These are phyloP conservation scores for Clonostachys rosea DNA, from an alignment of 2,329 filamentous ascomycete genomes.

Conservation along the genomic window DNA sequence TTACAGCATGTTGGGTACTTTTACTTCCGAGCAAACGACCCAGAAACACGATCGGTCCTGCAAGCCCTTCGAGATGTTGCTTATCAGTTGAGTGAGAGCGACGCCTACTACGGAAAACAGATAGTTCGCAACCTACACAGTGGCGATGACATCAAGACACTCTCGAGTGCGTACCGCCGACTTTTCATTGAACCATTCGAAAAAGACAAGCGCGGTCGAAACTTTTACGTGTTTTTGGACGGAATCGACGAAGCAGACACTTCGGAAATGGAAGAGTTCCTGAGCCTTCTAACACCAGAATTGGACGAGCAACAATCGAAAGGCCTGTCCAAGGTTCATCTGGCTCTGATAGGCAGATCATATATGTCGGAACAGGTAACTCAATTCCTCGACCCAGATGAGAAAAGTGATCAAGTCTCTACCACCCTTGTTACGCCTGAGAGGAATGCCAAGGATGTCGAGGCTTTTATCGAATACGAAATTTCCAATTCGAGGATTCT, in stretches of 20 bases:
- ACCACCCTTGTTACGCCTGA: slow-evolving; percentile 34
- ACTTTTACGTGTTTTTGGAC: slow-evolving; percentile 38
- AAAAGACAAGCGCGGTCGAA: slow-evolving; percentile 21
- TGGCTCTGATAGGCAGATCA: slow-evolving; percentile 35
- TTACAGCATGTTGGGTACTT: slow-evolving; percentile 34
- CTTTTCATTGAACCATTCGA: slow-evolving; percentile 32
- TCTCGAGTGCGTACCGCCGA: slow-evolving; percentile 34
- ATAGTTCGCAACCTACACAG: slow-evolving; percentile 24
- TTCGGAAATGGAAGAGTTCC: slow-evolving; percentile 26
- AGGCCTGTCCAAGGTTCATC: slow-evolving; percentile 18
- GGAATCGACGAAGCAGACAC: slow-evolving; percentile 38
- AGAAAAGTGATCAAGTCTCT: slow-evolving; percentile 21
- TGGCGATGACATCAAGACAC: slow-evolving; percentile 33
- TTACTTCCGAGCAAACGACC: slow-evolving; percentile 42
- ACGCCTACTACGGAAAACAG: slow-evolving; percentile 36
- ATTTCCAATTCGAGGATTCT: slow-evolving; percentile 31
- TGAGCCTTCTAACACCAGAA: slow-evolving; percentile 22
- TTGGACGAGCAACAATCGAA: slow-evolving; percentile 3
- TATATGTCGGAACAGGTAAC: slow-evolving; percentile 31
- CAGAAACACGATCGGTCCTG: slow-evolving; percentile 35
- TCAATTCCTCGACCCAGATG: slow-evolving; percentile 22
- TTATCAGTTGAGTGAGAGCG: slow-evolving; percentile 38
- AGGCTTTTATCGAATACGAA: slow-evolving; percentile 31
- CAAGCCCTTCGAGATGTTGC: slow-evolving; percentile 39
- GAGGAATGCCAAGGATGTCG: slow-evolving; percentile 36